phyloP scores from a whole-genome alignment of 371 early-diverging fungal species.

The Coemansia sp. region DNA sequence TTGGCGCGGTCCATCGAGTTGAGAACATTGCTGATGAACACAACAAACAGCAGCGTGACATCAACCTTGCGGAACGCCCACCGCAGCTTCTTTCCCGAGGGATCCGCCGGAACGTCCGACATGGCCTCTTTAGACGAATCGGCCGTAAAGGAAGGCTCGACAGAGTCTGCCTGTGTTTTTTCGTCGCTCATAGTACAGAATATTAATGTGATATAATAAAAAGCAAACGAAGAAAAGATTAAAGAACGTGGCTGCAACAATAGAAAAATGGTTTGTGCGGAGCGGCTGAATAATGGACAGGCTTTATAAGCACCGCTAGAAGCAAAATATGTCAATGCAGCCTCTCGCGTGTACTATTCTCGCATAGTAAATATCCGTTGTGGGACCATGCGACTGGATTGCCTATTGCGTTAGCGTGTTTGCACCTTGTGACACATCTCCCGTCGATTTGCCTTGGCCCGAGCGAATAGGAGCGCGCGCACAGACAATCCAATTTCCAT shows the following conservation, averaged over 20 bases:
- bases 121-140: not conserved
- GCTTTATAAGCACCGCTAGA: not conserved
- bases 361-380: too few relatives aligned
- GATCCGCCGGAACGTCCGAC: constrained; percentile 16
- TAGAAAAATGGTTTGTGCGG: not conserved
- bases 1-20: constrained; percentile 51
- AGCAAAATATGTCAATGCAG: too few relatives aligned
- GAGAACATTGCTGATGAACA: constrained; percentile 46
- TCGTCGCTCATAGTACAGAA: constrained; percentile 3
- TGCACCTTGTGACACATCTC: not conserved
- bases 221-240: not conserved
- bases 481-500: constrained; percentile 1
- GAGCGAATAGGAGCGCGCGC: not conserved
- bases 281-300: not conserved
- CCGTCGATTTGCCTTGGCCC: not conserved
- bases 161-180: not conserved
- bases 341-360: too few relatives aligned
- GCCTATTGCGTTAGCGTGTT: not conserved
- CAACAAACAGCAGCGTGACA: constrained; percentile 31
- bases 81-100: constrained; percentile 10
- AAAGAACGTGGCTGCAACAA: not conserved
- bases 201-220: not conserved
- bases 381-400: not conserved
- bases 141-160: constrained; percentile 7
- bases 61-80: constrained; percentile 48